These are phyloP conservation scores for Diutina mesorugosa DNA, from an alignment of 1,139 yeast species.

Conservation along the genomic window DNA sequence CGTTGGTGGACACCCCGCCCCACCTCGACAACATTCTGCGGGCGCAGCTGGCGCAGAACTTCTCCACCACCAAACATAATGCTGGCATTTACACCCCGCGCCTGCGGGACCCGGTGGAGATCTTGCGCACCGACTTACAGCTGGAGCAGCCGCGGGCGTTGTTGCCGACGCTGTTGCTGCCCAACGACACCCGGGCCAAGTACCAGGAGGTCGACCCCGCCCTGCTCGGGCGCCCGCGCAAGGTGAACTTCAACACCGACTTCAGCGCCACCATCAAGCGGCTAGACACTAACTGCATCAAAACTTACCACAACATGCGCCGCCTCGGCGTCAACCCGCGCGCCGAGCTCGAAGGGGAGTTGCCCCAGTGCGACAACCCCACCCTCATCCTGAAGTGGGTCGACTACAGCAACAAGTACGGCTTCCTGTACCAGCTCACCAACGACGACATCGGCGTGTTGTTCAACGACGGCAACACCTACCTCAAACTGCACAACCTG, in stretches of 20 bases:
- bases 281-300: conserved; percentile 26
- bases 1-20: conserved; percentile 48
- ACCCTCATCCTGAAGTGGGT: conserved; percentile 92
- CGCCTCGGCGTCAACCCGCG: conserved; percentile 10
- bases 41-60: conserved; percentile 58
- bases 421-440: conserved; percentile 85
- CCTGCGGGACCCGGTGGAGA: conserved; percentile 53
- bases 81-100: conserved; percentile 51
- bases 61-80: conserved; percentile 48
- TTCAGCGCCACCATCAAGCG: conserved; percentile 27
- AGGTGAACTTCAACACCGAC: conserved; percentile 28
- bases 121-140: conserved; percentile 56
- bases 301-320: conserved; percentile 30
- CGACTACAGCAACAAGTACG: conserved; percentile 91
- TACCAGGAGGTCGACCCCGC: conserved; percentile 54
- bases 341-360: conserved; percentile 11
- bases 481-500: conserved; percentile 54
- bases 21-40: conserved; percentile 40
- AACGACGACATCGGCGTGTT: conserved; percentile 89
- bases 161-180: conserved; percentile 82
- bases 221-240: conserved; percentile 25
- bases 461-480: conserved; percentile 73
- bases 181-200: conserved; percentile 81
- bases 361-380: conserved; percentile 46
- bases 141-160: conserved; percentile 59